Evolutionary conservation across 768 basidiomycete genomes (phyloP), one percentile per base, ranked within the genome.

Genomic region (Mycena rosella): DNA sequence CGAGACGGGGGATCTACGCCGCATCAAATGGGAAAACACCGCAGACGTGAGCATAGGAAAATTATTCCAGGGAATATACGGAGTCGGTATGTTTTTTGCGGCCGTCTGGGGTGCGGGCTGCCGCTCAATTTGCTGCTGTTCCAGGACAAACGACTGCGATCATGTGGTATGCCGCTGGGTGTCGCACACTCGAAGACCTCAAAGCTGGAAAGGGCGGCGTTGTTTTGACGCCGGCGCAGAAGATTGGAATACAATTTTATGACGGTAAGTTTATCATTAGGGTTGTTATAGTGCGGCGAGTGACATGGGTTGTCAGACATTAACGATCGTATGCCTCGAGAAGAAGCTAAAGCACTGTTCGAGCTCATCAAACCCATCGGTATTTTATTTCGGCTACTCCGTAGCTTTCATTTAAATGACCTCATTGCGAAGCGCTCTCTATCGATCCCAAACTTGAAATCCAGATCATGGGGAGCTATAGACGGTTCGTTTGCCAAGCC

Each of bases 381-480:
- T 92, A 72, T 45, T n/a, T 57, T 42, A 38, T 48, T 57, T 40
- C 9, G 17, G 2, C 18, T 38, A 15, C 24, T 6, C 9, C n/a
- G 10, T 30, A 10, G 22, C 24, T 1, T 22, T n/a, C 15, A 27
- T 18, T 27, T 22, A 32, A 20, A 49, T 29, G n/a, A 64, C 27
- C 22, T 38, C 9, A 8, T 42, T 2, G 48, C 54, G 6, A 67
- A 95, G 95, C 94, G 3, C 83, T 92, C 13, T 79, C 78, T 1
- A 83, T 97, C 34, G 96, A 96, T 73, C 79, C 87, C 7, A 86
- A 87, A 58, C 74, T 96, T 27, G 89, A 87, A 73, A 79, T 98
- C 13, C 90, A 96, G 55, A 91, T 96, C 53, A 96, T 97, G 96
- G 96, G 96, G 1, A 95, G 94, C 69, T 98, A 91, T 76, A 81